A percentile compares a stretch with the other conserved stretches of the same genome.
phyloP scores from a whole-genome alignment of 768 basidiomycete species.

The Gautieria morchelliformis region DNA sequence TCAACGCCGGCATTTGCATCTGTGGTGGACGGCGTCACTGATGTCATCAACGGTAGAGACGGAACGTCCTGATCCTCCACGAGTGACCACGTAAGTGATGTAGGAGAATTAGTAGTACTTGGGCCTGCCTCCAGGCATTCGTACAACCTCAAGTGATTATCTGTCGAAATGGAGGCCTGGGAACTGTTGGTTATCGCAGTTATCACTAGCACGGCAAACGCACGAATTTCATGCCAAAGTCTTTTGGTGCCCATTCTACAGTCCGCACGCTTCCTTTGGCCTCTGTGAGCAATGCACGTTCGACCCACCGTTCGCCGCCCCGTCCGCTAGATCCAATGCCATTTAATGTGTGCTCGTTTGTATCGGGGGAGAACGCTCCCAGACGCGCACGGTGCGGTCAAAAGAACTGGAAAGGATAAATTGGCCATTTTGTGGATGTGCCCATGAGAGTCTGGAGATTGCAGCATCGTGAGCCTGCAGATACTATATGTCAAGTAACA shows the following conservation, averaged over 20 bases:
- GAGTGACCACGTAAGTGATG: slow-evolving; percentile 67
- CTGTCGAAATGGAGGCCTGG: slow-evolving; percentile 82
- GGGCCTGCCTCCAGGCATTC: slow-evolving; percentile 59
- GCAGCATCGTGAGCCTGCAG: slow-evolving; percentile 89
- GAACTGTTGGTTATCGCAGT: background rate
- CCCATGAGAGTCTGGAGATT: slow-evolving; percentile 77
- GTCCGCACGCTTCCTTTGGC: slow-evolving; percentile 78
- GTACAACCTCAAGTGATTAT: slow-evolving; percentile 81
- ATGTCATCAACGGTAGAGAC: slow-evolving; percentile 34
- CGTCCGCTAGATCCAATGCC: slow-evolving; percentile 14
- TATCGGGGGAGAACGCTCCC: slow-evolving; percentile 53
- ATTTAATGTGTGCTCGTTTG: slow-evolving; percentile 19
- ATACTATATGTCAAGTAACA: background rate
- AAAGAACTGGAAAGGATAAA: slow-evolving; percentile 83
- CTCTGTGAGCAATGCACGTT: slow-evolving; percentile 68
- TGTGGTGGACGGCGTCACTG: slow-evolving; percentile 11
- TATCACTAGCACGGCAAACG: slow-evolving; percentile 15
- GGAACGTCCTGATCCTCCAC: slow-evolving; percentile 69
- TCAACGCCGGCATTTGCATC: background rate
- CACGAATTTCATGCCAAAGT: slow-evolving; percentile 84
- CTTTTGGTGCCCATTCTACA: slow-evolving; percentile 81
- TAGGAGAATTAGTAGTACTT: slow-evolving; percentile 21
- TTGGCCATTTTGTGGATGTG: slow-evolving; percentile 86
- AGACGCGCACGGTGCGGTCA: slow-evolving; percentile 87
- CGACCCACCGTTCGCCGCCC: slow-evolving; percentile 48